These are phyloP conservation scores for Xylaria sp. DNA, from an alignment of 2,329 filamentous ascomycete species.

Conservation along the genomic window DNA sequence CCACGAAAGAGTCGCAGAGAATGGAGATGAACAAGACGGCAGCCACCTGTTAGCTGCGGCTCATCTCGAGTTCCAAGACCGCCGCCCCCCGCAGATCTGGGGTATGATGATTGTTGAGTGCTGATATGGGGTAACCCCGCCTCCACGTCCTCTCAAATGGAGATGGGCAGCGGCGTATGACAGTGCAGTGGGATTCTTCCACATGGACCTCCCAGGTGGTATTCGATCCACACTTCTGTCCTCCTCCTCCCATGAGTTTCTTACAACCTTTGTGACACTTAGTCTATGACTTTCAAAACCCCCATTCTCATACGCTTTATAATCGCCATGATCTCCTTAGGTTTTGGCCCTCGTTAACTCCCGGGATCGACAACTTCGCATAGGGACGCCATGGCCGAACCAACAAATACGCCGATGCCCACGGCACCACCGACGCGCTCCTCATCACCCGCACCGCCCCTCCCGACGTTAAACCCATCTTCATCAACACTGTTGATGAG, in stretches of 20 bases:
- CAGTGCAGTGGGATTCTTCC: too few species aligned
- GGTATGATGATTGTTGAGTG: too few species aligned
- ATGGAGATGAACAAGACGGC: too few species aligned
- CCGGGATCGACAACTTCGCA: not conserved
- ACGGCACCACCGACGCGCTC: conserved; percentile 40
- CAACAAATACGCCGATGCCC: conserved; percentile 43
- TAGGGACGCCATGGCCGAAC: conserved; percentile 39
- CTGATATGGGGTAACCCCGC: too few species aligned
- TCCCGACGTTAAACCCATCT: conserved; percentile 16
- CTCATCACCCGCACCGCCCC: conserved; percentile 35
- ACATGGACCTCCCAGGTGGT: not conserved
- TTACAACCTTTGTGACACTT: too few species aligned
- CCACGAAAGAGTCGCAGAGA: too few species aligned
- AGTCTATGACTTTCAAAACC: too few species aligned
- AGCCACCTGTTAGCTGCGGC: too few species aligned
- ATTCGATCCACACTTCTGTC: not conserved
- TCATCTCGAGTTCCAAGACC: too few species aligned
- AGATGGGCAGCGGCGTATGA: too few species aligned
- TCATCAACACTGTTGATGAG: conserved; percentile 5
- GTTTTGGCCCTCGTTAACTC: not conserved
- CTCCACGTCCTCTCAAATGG: too few species aligned
- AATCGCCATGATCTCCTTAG: not conserved
- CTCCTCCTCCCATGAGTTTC: not conserved
- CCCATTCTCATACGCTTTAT: not conserved
- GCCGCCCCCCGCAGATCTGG: too few species aligned